Conservation (phyloP, 148 eudicot genomes). For the Nepenthes gracilis region DNA sequence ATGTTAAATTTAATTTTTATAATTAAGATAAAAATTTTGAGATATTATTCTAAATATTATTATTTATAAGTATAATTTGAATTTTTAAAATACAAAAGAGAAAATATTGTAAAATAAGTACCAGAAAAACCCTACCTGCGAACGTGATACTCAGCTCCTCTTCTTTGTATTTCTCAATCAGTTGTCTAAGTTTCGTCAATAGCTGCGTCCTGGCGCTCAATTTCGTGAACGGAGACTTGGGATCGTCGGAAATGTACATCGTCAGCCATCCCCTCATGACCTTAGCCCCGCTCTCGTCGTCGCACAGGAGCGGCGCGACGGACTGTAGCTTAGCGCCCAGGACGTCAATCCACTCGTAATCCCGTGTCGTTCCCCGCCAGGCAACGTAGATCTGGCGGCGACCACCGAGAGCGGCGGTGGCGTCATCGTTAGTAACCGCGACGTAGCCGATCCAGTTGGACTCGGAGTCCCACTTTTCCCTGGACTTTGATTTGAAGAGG, state of each 20-base stretch:
- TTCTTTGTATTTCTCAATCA: conserved; percentile 27
- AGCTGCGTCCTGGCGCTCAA: conserved; percentile 55
- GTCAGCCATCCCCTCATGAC: conserved; percentile 69
- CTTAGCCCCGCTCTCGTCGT: conserved; percentile 22
- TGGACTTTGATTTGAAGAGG: conserved; percentile 34
- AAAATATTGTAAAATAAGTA: no score
- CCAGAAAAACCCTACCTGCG: conserved; percentile 5
- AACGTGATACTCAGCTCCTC: conserved; percentile 40
- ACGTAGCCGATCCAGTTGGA: conserved; percentile 68
- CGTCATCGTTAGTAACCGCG: conserved; percentile 39
- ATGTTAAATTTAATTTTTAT: no score
- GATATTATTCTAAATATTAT: no score
- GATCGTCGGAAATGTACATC: conserved; percentile 44
- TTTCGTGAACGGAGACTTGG: conserved; percentile 54
- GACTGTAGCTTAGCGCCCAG: conserved; percentile 41
- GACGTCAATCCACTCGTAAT: conserved; percentile 61
- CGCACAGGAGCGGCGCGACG: conserved; percentile 22
- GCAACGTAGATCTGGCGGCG: conserved; percentile 49
- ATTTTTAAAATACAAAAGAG: no score
- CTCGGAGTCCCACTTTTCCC: conserved; percentile 70
- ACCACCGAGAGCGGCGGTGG: conserved; percentile 26
- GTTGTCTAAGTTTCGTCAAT: conserved; percentile 22
- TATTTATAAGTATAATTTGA: no score
- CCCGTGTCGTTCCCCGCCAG: conserved; percentile 52
- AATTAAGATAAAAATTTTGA: no score